These are phyloP conservation scores for Pseudonitzschia pungens DNA, from an alignment of 108 stramenopile species.

Conservation along the genomic window DNA sequence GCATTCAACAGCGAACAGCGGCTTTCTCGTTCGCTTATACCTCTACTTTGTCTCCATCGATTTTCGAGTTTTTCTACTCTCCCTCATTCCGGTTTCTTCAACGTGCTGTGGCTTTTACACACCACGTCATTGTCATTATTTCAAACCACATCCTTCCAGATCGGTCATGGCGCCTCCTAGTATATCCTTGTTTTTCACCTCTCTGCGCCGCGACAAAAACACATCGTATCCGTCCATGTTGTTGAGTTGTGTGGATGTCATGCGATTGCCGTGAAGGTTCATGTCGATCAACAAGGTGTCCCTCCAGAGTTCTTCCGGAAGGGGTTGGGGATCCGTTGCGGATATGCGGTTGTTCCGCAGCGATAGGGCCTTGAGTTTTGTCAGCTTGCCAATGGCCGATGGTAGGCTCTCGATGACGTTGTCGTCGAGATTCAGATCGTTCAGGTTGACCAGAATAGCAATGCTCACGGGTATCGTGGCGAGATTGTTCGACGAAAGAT, in stretches of 20 bases:
- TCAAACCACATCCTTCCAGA: slow-evolving; percentile 74
- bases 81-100: background rate
- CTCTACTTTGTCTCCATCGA: too few relatives aligned
- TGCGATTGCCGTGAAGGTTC: slow-evolving; percentile 78
- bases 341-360: slow-evolving; percentile 69
- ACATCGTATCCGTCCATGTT: slow-evolving; percentile 70
- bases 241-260: slow-evolving; percentile 77
- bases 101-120: background rate
- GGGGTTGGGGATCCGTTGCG: slow-evolving; percentile 66
- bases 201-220: slow-evolving; percentile 78
- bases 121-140: slow-evolving; percentile 21
- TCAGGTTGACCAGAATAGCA: slow-evolving; percentile 48
- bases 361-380: slow-evolving; percentile 70
- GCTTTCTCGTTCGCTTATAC: too few relatives aligned
- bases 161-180: slow-evolving; percentile 68
- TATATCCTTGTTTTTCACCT: slow-evolving; percentile 73
- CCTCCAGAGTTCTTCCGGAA: slow-evolving; percentile 65
- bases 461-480: slow-evolving; percentile 64
- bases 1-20: too few relatives aligned
- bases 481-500: slow-evolving; percentile 69
- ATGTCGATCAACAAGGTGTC: slow-evolving; percentile 79
- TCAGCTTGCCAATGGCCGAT: slow-evolving; percentile 53
- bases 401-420: slow-evolving; percentile 72
- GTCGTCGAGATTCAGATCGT: slow-evolving; percentile 71
- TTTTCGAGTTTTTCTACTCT: too few relatives aligned